Evolutionary conservation across 2,329 filamentous ascomycete genomes (phyloP).

Genomic region (Diaporthe longicolla): DNA sequence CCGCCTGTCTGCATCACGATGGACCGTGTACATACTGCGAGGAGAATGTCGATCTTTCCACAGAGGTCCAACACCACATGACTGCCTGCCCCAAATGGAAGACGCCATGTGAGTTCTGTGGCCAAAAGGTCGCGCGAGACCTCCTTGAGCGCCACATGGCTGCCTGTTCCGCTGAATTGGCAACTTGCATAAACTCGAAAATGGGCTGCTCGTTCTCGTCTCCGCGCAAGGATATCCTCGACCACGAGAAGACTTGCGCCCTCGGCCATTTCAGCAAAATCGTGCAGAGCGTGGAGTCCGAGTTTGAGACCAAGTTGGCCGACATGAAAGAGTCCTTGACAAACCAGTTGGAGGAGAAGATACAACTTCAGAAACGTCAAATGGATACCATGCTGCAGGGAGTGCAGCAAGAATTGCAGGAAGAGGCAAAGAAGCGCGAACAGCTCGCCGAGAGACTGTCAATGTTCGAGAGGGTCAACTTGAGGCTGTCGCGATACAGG

Average conservation of each 20-base stretch:
- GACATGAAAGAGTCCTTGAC: conserved; percentile 13
- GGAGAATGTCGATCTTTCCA: conserved; percentile 28
- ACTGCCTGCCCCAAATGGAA: conserved; percentile 61
- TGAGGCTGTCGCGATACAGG: background rate
- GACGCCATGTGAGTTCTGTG: conserved; percentile 65
- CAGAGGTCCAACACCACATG: conserved; percentile 54
- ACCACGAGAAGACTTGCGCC: conserved; percentile 57
- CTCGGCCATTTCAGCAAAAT: conserved; percentile 5
- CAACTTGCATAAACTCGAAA: conserved; percentile 15
- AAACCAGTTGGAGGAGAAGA: conserved; percentile 18
- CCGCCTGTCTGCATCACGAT: conserved; percentile 67
- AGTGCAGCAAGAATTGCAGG: conserved; percentile 8
- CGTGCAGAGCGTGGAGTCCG: conserved; percentile 13
- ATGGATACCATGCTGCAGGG: conserved; percentile 11
- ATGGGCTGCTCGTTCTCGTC: conserved; percentile 54
- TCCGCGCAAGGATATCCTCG: conserved; percentile 51
- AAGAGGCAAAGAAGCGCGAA: conserved; percentile 23
- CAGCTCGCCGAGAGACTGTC: conserved; percentile 19
- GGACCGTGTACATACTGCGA: conserved; percentile 29
- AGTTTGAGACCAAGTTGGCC: conserved; percentile 7
- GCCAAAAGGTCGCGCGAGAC: conserved; percentile 52
- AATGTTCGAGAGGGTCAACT: background rate
- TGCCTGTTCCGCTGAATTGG: conserved; percentile 63
- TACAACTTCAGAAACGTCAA: conserved; percentile 33
- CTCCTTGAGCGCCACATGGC: conserved; percentile 52